A percentile compares a stretch with the other conserved stretches of the same genome.
These are phyloP conservation scores for Rheum nobile DNA, from an alignment of 148 eudicot genomes.

Conservation along the genomic window DNA sequence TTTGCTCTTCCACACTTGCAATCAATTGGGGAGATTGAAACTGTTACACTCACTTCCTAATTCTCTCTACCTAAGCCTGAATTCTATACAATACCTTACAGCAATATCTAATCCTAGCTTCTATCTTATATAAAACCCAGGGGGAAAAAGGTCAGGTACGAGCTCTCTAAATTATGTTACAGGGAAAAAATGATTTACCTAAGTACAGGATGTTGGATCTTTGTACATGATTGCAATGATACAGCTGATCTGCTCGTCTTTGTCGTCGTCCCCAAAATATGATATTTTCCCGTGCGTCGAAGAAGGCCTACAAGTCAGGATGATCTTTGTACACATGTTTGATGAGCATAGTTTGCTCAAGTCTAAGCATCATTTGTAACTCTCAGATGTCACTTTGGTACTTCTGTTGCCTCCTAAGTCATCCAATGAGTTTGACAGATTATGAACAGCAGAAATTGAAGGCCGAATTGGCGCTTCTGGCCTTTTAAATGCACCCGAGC, in stretches of 20 bases:
- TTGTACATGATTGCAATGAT: neutral
- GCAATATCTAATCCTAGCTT: neutral
- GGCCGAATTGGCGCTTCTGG: neutral
- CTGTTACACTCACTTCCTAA: neutral
- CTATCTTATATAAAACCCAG: neutral
- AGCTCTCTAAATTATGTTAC: neutral
- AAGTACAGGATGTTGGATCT: conserved; percentile 2
- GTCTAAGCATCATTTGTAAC: neutral
- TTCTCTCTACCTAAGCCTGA: neutral
- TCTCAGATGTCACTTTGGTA: neutral
- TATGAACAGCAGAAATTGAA: neutral
- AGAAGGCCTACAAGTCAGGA: neutral
- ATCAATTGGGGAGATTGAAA: neutral
- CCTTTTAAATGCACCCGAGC: neutral
- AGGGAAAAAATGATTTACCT: conserved; percentile 3
- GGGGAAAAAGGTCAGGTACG: neutral
- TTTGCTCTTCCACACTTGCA: neutral
- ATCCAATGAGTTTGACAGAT: neutral
- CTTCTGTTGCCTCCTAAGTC: neutral
- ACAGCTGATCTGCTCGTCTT: neutral
- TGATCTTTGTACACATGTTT: neutral
- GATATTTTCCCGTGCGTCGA: neutral
- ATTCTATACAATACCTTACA: conserved; percentile 7
- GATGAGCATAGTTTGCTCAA: neutral
- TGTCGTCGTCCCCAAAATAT: neutral